Base-by-base conservation (phyloP, 768 basidiomycete genomes). In the Cystobasidium tubakii region DNA sequence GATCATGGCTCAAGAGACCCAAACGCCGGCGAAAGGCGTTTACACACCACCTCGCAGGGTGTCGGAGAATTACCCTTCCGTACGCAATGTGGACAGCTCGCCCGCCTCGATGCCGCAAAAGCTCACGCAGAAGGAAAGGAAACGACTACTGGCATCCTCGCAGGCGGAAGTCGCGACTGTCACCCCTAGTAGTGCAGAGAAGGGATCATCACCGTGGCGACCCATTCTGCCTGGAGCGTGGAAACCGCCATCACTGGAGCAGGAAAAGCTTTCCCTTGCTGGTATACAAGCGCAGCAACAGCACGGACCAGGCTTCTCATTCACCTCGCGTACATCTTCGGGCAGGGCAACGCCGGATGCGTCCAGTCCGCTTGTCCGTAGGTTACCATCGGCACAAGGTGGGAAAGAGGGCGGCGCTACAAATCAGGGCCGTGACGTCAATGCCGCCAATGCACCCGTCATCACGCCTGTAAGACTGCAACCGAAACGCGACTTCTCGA, bases 401-500 rank as follows among this genome's bases (percentile, higher is more conserved):
- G 46, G 46, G 21, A 50, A 50, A 21, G 46, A 15, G 21, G 46
- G 46, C 12, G 46, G 4, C 7, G n/a, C 34, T 55, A 15, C 53
- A 21, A 34, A 2, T 7, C 21, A 6, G 13, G 57, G 57, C 13
- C 57, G 33, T 27, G 33, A 27, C 25, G 57, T 60, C 9, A 60
- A 60, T 29, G 70, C 73, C 0, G 66, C 74, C 0, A 36, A 53
- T 27, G 77, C 75, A 3, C 77, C 77, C n/a, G 65, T 78, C 33
- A 76, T 75, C 62, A 75, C 77, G 1, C 77, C 77, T 1, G 46
- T 73, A 1, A 62, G 77, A 31, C 62, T 1, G 43, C 74, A 12
- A 19, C 75, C 12, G 9, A 33, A 17, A 36, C 34, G 23, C 27
- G 21, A 54, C 67, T 7, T 70, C 46, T 12, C 9, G 9, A 0